Evolutionary conservation across 192 early-diverging fungal species (phyloP), one percentile per base, ranked within the genome.

Genomic region (Funneliformis geosporum): DNA sequence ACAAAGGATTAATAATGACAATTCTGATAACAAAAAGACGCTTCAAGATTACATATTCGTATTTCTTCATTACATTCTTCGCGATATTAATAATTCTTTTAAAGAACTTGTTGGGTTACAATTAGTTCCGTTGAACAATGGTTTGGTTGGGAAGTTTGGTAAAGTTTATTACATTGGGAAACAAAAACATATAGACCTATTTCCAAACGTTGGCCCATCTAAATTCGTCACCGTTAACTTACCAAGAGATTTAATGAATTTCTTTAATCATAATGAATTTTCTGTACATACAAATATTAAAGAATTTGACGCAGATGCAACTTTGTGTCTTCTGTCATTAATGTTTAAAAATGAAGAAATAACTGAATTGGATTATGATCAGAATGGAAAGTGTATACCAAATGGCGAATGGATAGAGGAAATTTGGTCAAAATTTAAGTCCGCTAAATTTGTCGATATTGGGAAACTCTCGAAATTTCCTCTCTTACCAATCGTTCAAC

Each of bases 311-410:
- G 21, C 67, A n/a, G 10, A 14, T 43, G 9, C 38, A 21, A 69
- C 21, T 40, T 8, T 69, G 6, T 1, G 16, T 21, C 38, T 69
- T 40, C 23, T 69, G 21, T n/a, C 8, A 2, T 69, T 40, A n/a
- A 40, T 43, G 14, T 23, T 69, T 18, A 39, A 23, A 25, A 4
- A 64, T 16, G 11, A 42, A 10, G 16, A 42, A 4, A 40, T 21
- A 18, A 69, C 43, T 9, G 67, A 69, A 69, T 43, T 69, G 40
- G 39, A 69, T 23, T 69, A 40, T 21, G 21, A 69, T n/a, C 40
- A 23, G 28, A 9, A 65, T 65, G 9, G 14, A 5, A 69, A 69
- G 21, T 6, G 8, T 43, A n/a, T 43, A 40, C 38, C 38, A 69
- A 69, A 69, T 42, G 21, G n/a, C 18, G 16, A 69, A 39, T 69